Base-by-base conservation (phyloP, 768 basidiomycete species). In the Mycena sanguinolenta region DNA sequence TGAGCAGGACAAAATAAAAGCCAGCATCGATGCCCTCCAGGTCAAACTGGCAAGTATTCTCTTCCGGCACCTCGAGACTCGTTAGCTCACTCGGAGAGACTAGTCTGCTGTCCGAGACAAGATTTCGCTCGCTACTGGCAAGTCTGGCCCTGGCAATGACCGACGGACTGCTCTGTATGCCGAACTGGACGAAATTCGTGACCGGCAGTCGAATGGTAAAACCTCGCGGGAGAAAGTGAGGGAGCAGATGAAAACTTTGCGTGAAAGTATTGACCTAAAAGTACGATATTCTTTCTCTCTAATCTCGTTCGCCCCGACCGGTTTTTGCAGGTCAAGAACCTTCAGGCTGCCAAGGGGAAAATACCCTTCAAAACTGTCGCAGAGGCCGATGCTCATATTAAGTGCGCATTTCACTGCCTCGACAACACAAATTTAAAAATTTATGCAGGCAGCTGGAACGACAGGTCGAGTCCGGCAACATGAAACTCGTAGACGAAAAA, bases 401-500 rank as follows among this genome's bases (percentile, higher is more conserved):
- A 88, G 97, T 96, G 82, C 21, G 92, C 80, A 4, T 70, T 28
- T 67, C 30, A 67, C 55, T 49, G 46, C 65, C 44, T 71, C 67
- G 63, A 73, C 67, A 64, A 3, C 5, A n/a, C 46, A 65, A 34
- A 58, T 69, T 50, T 69, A 71, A 65, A 36, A 53, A 38, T 55
- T n/a, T 34, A 49, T 23, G 21, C 76, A 97, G 95, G 75, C 85
- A 91, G 70, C 84, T 98, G 69, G 95, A 99, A 58, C 92, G 89
- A 77, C 94, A 96, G 78, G 91, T 99, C 62, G 97, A 99, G 78
- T 95, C 95, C 6, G 97, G 97, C 28, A 89, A 76, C 67, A 87
- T 99, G 87, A 98, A 95, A 78, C 87, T 99, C 67, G 96, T 91
- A 30, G 97, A 98, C 65, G 98, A 99, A 82, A 98, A 98, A 83